Evolutionary conservation across 2,329 filamentous ascomycete species (phyloP).

Genomic region (Aspergillus sp.): DNA sequence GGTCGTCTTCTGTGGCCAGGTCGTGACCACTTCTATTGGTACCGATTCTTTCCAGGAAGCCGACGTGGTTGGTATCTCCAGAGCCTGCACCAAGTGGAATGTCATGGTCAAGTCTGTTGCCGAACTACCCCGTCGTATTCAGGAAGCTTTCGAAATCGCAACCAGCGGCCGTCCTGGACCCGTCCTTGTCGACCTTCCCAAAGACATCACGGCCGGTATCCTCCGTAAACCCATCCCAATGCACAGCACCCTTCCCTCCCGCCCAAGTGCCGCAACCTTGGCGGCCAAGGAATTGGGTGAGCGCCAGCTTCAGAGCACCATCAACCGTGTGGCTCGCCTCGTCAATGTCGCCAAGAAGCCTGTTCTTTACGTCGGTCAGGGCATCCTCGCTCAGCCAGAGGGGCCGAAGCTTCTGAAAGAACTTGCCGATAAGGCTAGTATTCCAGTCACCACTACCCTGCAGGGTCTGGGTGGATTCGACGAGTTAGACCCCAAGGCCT

Average conservation of each 20-base stretch:
- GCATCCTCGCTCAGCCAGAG: slow-evolving; percentile 78
- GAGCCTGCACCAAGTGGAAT: slow-evolving; percentile 98
- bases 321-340: slow-evolving; percentile 77
- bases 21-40: slow-evolving; percentile 85
- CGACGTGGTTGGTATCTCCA: slow-evolving; percentile 89
- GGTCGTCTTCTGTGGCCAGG: slow-evolving; percentile 95
- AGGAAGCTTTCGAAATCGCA: slow-evolving; percentile 97
- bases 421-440: slow-evolving; percentile 85
- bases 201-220: slow-evolving; percentile 89
- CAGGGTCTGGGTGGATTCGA: slow-evolving; percentile 92
- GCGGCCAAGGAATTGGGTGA: slow-evolving; percentile 74
- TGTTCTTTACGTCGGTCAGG: slow-evolving; percentile 92
- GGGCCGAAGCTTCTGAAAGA: slow-evolving; percentile 80
- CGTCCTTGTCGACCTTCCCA: slow-evolving; percentile 92
- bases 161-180: slow-evolving; percentile 92
- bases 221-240: slow-evolving; percentile 83
- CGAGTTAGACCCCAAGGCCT: slow-evolving; percentile 88
- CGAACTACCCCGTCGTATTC: slow-evolving; percentile 90
- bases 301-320: slow-evolving; percentile 73
- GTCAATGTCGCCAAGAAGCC: slow-evolving; percentile 92
- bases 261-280: slow-evolving; percentile 83
- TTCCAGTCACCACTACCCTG: slow-evolving; percentile 94
- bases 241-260: slow-evolving; percentile 71
- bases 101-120: slow-evolving; percentile 96
- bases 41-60: slow-evolving; percentile 97